Conservation (phyloP, 192 early-diverging fungal genomes). For the Podila horticola region DNA sequence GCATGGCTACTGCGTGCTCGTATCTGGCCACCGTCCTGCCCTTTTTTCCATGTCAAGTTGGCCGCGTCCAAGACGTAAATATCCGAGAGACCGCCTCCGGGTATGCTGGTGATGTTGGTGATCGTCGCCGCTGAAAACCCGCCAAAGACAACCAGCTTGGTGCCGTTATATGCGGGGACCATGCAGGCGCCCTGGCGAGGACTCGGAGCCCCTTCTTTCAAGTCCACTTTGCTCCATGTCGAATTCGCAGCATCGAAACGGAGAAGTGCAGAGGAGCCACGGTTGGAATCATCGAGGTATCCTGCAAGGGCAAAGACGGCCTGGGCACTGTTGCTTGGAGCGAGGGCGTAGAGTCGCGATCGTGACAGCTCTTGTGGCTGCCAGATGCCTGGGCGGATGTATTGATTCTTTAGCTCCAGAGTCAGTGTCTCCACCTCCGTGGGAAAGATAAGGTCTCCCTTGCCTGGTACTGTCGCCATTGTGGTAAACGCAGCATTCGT, state of each 20-base stretch:
- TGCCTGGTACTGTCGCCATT: neutral
- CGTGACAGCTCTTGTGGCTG: neutral
- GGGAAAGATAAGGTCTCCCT: neutral
- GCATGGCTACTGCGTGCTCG: neutral
- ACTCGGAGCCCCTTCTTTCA: neutral
- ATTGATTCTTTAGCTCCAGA: neutral
- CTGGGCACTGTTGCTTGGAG: neutral
- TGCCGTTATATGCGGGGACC: neutral
- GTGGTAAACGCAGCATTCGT: neutral
- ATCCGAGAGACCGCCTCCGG: neutral
- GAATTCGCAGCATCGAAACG: neutral
- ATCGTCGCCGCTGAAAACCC: neutral
- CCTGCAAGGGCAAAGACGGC: neutral
- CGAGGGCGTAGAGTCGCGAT: neutral
- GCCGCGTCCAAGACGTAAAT: conserved; percentile 23
- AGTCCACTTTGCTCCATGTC: neutral
- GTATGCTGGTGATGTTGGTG: too few relatives aligned
- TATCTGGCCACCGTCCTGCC: neutral
- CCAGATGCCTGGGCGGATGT: neutral
- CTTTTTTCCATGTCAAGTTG: conserved; percentile 6
- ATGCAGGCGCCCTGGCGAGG: neutral
- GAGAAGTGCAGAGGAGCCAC: neutral
- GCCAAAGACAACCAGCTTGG: neutral
- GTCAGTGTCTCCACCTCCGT: neutral
- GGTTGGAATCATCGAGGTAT: neutral